A percentile compares a stretch with the other conserved stretches of the same genome.
phyloP scores from a whole-genome alignment of 352 stramenopile species.

The Pelagophyceae sp. region DNA sequence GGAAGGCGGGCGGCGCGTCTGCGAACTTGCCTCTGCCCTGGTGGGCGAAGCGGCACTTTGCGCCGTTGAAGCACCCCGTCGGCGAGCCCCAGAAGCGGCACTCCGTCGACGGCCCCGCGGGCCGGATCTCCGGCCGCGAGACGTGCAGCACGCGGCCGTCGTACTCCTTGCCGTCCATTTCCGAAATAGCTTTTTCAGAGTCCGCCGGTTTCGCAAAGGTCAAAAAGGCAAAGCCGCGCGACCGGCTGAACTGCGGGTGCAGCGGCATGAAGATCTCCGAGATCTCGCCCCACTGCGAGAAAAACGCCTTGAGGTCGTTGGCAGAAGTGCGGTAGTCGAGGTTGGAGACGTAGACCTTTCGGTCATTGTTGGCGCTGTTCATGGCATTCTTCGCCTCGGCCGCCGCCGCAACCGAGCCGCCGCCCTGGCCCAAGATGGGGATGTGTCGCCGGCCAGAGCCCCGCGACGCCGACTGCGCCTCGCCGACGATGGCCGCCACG shows the following conservation, averaged over 20 bases:
- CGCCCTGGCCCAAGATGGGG: too few relatives aligned
- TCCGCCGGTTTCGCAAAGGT: not conserved
- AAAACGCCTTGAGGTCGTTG: not conserved
- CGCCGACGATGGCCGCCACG: too few relatives aligned
- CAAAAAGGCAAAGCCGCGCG: not conserved
- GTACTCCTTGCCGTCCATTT: not conserved
- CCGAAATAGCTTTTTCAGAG: not conserved
- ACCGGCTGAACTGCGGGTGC: not conserved
- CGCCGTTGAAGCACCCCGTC: constrained; percentile 1
- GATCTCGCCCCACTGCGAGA: not conserved
- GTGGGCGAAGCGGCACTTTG: not conserved
- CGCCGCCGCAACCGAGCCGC: too few relatives aligned
- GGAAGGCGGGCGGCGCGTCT: too few relatives aligned
- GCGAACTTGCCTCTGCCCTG: too few relatives aligned
- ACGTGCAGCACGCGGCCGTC: not conserved
- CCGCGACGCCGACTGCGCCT: too few relatives aligned
- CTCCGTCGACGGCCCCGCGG: not conserved
- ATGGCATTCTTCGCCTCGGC: not conserved
- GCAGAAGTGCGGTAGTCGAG: not conserved
- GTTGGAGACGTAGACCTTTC: not conserved
- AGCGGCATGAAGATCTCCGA: not conserved
- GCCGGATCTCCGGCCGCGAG: not conserved
- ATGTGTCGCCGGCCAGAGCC: too few relatives aligned
- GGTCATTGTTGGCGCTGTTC: not conserved
- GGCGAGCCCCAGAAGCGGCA: not conserved